Evolutionary conservation across 202 grass and related monocot genomes (phyloP), one percentile per base, ranked within the genome.

Genomic region (Panicum hallii): DNA sequence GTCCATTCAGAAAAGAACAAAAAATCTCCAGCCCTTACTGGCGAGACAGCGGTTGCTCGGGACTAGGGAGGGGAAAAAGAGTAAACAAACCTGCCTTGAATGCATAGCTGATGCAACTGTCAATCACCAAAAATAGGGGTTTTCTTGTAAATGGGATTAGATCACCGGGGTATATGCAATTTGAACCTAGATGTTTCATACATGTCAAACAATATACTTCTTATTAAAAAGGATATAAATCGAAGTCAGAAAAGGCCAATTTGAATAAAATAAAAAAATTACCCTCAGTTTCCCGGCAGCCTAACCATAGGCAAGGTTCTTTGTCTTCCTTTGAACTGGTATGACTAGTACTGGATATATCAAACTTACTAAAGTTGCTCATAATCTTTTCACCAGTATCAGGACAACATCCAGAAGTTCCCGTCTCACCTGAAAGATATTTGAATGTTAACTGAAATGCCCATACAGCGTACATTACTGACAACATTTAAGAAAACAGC

Each of bases 61-160:
- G 16, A 49, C 14, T 58, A 58, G 76, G 53, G 45, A 75, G 41
- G 36, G 42, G 56, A 90, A 76, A 76, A 74, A 81, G 75, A 90
- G 70, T 71, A 81, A 91, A 89, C 87, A 93, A 98, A 95, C 96
- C 88, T 98, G 93, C 96, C 93, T 98, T 98, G 86, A 98, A 98
- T 86, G 89, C 86, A 92, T 86, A 83, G 78, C 93, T 89, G 86
- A 73, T 56, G 32, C 70, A 83, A 53, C 96, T 95, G 87, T 98
- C 96, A 75, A 98, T 89, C 77, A 98, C 93, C 85, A 95, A 86
- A 88, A 98, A 92, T 70, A 95, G 90, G 77, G 96, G 84, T 86
- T 88, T 86, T 90, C 96, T 95, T 84, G 96, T 98, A 92, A 98
- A 98, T 87, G 96, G 96, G 72, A 94, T 90, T 64, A 98, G 86